phyloP scores from a whole-genome alignment of 2,329 filamentous ascomycete genomes.

The Beauveria sp. region DNA sequence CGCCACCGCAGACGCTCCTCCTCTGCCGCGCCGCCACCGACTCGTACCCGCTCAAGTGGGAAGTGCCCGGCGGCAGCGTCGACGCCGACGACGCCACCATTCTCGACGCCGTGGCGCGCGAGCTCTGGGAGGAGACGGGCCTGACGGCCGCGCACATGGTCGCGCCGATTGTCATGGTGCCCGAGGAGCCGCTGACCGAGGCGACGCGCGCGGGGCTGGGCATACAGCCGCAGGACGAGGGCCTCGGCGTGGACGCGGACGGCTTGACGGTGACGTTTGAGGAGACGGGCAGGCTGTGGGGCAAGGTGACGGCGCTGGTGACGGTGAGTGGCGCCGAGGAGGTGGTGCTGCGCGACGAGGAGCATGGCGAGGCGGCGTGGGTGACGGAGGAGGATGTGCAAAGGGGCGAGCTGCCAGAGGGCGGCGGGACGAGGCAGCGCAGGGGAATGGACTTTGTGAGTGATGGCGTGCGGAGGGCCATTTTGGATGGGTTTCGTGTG shows the following conservation, averaged over 20 bases:
- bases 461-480: constrained; percentile 22
- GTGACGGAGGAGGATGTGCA: constrained; percentile 28
- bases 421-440: constrained; percentile 17
- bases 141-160: constrained; percentile 24
- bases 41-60: constrained; percentile 17
- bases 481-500: constrained; percentile 27
- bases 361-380: constrained; percentile 33
- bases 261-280: constrained; percentile 17
- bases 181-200: neutral
- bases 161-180: constrained; percentile 14
- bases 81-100: constrained; percentile 29
- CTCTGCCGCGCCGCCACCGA: constrained; percentile 15
- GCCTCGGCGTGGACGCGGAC: constrained; percentile 18
- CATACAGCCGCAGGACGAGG: constrained; percentile 11
- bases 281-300: constrained; percentile 21
- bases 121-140: constrained; percentile 40
- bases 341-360: constrained; percentile 15
- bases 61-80: constrained; percentile 30
- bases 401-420: constrained; percentile 11
- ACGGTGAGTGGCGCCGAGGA: constrained; percentile 18
- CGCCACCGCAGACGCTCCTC: neutral
- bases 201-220: constrained; percentile 1
- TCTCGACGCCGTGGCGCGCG: constrained; percentile 31
- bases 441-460: constrained; percentile 25
- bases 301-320: constrained; percentile 22